phyloP scores from a whole-genome alignment of 2,329 filamentous ascomycete genomes.

The Fusarium sp. region DNA sequence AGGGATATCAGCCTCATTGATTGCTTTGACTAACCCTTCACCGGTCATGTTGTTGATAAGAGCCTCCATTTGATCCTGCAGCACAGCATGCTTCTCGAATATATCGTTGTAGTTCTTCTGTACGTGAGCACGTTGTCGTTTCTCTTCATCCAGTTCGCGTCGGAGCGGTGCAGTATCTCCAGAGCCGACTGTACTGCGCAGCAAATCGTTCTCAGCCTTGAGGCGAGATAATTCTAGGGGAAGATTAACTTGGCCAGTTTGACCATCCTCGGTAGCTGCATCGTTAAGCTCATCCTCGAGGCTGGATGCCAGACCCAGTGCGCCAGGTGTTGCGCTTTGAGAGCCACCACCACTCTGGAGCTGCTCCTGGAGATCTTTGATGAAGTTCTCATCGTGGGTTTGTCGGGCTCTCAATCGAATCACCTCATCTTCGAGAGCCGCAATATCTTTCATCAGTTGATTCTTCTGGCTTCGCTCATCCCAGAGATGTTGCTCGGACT shows the following conservation, averaged over 20 bases:
- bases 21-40: slow-evolving; percentile 68
- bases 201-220: slow-evolving; percentile 73
- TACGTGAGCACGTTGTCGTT: slow-evolving; percentile 65
- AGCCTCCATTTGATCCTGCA: slow-evolving; percentile 71
- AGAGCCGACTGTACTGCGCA: slow-evolving; percentile 69
- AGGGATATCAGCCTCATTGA: slow-evolving; percentile 51
- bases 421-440: slow-evolving; percentile 64
- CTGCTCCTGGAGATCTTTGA: slow-evolving; percentile 74
- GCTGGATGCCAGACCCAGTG: slow-evolving; percentile 55
- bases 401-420: slow-evolving; percentile 63
- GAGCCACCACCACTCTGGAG: slow-evolving; percentile 57
- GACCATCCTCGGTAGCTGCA: slow-evolving; percentile 58
- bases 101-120: slow-evolving; percentile 70
- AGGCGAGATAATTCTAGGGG: slow-evolving; percentile 70
- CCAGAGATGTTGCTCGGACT: slow-evolving; percentile 61
- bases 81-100: slow-evolving; percentile 71
- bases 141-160: slow-evolving; percentile 70
- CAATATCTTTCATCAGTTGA: slow-evolving; percentile 62
- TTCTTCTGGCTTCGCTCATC: slow-evolving; percentile 63
- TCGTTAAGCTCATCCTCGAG: slow-evolving; percentile 74
- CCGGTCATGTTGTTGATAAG: slow-evolving; percentile 66
- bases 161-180: slow-evolving; percentile 70
- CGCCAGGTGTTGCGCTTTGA: slow-evolving; percentile 40
- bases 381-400: slow-evolving; percentile 67
- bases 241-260: slow-evolving; percentile 55